Percentiles rank a stretch among this genome's conserved stretches.
phyloP scores from a whole-genome alignment of 306 rosid genomes.

The Mimosa bimucronata region DNA sequence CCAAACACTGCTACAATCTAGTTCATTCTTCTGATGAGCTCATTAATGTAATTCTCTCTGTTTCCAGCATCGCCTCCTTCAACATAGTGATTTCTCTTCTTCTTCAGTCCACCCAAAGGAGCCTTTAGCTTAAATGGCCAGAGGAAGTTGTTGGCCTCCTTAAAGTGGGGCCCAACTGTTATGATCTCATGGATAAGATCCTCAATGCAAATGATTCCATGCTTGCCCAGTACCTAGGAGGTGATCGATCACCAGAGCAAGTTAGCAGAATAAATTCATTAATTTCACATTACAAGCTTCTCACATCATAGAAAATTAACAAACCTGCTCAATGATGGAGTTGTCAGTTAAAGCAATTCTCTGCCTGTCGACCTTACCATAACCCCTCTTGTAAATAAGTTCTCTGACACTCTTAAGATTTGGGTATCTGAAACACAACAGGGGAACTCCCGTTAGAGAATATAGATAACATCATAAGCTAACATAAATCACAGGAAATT shows the following conservation, averaged over 20 bases:
- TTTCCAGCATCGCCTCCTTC: constrained; percentile 97
- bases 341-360: constrained; percentile 78
- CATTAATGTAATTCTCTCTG: constrained; percentile 83
- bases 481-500: not conserved
- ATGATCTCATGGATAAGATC: constrained; percentile 89
- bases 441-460: not conserved
- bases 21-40: constrained; percentile 84
- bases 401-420: constrained; percentile 88
- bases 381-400: constrained; percentile 83
- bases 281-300: not conserved
- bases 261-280: constrained; percentile 19
- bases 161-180: constrained; percentile 89
- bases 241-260: not conserved
- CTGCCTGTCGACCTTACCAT: constrained; percentile 75
- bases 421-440: constrained; percentile 57
- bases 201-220: constrained; percentile 67
- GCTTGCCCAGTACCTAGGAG: constrained; percentile 67
- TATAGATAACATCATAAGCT: not conserved
- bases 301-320: not conserved
- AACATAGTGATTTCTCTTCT: constrained; percentile 92
- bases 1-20: constrained; percentile 34
- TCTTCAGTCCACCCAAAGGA: constrained; percentile 84
- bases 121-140: constrained; percentile 99
- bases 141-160: constrained; percentile 87
- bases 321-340: constrained; percentile 71